phyloP scores from a whole-genome alignment of 2,329 filamentous ascomycete genomes.

The Aspergillus neoniger region DNA sequence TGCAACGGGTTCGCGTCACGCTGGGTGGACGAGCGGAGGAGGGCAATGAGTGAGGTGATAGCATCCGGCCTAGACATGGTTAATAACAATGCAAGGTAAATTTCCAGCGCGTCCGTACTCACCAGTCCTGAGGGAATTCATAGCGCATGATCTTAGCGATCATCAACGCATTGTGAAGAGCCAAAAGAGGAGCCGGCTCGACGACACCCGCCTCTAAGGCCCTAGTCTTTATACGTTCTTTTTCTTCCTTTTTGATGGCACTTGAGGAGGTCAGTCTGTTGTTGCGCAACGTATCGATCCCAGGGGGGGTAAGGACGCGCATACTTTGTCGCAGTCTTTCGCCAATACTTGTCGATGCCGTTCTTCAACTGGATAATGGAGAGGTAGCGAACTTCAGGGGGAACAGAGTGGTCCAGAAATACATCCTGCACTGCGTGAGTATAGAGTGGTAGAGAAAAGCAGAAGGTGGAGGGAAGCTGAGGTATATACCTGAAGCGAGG shows the following conservation, averaged over 20 bases:
- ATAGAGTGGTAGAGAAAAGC: not conserved
- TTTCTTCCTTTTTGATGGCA: conserved; percentile 69
- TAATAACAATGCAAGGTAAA: not conserved
- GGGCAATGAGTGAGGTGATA: conserved; percentile 58
- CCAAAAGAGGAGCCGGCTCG: conserved; percentile 74
- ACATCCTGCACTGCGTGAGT: conserved; percentile 58
- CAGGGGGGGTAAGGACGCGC: conserved; percentile 14
- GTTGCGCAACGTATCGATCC: not conserved
- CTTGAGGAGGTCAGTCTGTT: conserved; percentile 38
- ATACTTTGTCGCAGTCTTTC: conserved; percentile 71
- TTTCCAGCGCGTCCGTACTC: conserved; percentile 11
- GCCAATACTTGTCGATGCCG: conserved; percentile 93
- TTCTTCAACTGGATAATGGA: conserved; percentile 95
- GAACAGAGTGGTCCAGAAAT: conserved; percentile 77
- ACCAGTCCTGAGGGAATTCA: conserved; percentile 88
- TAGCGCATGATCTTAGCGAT: conserved; percentile 84
- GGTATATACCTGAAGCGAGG: conserved; percentile 63
- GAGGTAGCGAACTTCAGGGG: conserved; percentile 78
- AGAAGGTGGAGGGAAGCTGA: not conserved
- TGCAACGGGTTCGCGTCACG: conserved; percentile 62
- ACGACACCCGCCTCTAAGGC: conserved; percentile 75
- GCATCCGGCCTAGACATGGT: conserved; percentile 47
- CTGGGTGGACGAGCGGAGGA: conserved; percentile 60
- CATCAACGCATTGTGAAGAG: conserved; percentile 84
- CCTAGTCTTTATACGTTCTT: conserved; percentile 70